Base-by-base conservation (phyloP, 2,329 filamentous ascomycete species). In the Cytospora mali region DNA sequence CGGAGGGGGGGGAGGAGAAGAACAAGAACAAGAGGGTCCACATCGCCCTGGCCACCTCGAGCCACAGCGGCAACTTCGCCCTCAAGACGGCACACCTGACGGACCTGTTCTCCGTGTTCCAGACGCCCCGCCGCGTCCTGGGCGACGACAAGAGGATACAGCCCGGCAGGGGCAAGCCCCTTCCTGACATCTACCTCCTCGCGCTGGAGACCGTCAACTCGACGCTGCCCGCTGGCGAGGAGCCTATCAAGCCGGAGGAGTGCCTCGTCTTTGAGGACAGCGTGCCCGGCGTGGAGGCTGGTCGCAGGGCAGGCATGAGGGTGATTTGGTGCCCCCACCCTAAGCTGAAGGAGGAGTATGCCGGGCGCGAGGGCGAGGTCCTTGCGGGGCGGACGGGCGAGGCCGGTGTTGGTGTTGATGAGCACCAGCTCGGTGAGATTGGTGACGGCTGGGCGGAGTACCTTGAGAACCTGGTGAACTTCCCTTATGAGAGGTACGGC, bases 211-310 rank as follows among this genome's bases (percentile, higher is more conserved):
- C 88, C 4, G 89, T 99, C 74, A 99, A 99, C 76, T 84, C 85
- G 50, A 86, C 86, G 18, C 80, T 96, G 7, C 78, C 80, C 0
- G 77, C 81, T 4, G 86, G 85, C 46, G 87, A 89, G 57, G 78
- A 82, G 67, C 78, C 84, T 64, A 88, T 99, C 66, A 81, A 73
- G 59, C 92, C 93, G 0, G 90, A 91, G 68, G 94, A 98, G 76
- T 98, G 95, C 73, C 81, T 99, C 18, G 95, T 98, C 0, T 98
- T 99, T 71, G 95, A 99, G 77, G 95, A 99, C 75, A 92, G 89
- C 52, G 93, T 98, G 1, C 92, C 93, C 0, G 95, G 95, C 4
- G 92, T 97, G 3, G 95, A 99, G 77, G 87, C 92, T 2, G 95
- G 93, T 5, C 82, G 95, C 58, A 86, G 95, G 68, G 95, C 95